Conservation (phyloP, 2,329 filamentous ascomycete species). For the Ceratocystis lukuohia region DNA sequence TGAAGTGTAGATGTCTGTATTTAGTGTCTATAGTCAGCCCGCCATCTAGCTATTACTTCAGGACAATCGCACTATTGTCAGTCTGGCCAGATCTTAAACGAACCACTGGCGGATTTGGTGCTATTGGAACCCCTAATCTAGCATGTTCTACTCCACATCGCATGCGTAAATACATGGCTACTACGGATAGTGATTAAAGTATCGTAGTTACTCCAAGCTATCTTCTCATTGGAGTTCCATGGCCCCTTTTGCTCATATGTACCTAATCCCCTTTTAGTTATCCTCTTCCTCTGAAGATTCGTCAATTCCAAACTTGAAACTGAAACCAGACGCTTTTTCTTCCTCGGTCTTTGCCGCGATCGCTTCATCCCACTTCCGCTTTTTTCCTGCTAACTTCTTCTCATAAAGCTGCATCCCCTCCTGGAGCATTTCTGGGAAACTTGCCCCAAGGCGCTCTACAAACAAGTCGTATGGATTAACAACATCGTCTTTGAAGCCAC, state of each 20-base stretch:
- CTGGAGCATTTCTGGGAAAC: constrained; percentile 53
- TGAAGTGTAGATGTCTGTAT: background rate
- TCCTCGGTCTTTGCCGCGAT: constrained; percentile 34
- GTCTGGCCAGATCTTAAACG: too few relatives aligned
- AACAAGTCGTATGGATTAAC: constrained; percentile 64
- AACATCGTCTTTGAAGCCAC: constrained; percentile 64
- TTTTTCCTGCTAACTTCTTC: constrained; percentile 47
- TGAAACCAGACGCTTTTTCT: constrained; percentile 30
- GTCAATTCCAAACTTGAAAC: constrained; percentile 42
- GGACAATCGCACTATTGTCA: too few relatives aligned
- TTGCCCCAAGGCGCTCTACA: constrained; percentile 48
- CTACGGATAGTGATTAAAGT: background rate
- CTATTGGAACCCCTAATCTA: too few relatives aligned
- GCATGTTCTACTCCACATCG: too few relatives aligned
- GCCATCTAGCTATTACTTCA: too few relatives aligned
- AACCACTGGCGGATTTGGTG: too few relatives aligned
- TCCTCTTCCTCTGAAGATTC: constrained; percentile 24
- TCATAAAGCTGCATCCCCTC: constrained; percentile 52
- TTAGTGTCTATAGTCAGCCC: background rate
- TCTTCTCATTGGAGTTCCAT: too few relatives aligned
- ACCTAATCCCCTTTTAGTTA: background rate
- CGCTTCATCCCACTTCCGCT: constrained; percentile 76
- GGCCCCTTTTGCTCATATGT: background rate
- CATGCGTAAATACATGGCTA: background rate
- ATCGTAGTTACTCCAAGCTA: background rate